phyloP scores from a whole-genome alignment of 2,329 filamentous ascomycete genomes.

The Pseudogymnoascus sp. region DNA sequence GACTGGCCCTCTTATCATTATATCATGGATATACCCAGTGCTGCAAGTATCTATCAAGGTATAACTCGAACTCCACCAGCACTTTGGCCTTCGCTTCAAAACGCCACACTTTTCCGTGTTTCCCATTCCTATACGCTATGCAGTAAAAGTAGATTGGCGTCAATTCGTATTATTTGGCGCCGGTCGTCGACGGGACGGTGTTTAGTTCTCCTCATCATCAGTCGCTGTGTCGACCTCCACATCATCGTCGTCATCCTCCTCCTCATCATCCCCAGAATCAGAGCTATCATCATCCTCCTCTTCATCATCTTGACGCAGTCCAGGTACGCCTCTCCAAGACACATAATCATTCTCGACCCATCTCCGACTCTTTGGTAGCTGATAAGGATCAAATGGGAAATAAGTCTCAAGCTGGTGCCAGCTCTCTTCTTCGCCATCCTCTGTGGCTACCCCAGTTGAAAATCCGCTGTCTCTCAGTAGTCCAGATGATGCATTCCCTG shows the following conservation, averaged over 20 bases:
- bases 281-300: conserved; percentile 47
- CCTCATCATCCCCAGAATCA: conserved; percentile 25
- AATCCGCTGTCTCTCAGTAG: conserved; percentile 45
- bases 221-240: conserved; percentile 3
- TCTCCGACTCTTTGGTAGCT: conserved; percentile 73
- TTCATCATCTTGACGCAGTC: conserved; percentile 52
- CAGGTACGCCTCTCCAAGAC: conserved; percentile 67
- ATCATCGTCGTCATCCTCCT: not conserved
- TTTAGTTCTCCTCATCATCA: conserved; percentile 4
- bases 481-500: conserved; percentile 30
- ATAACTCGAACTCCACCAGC: conserved; percentile 1
- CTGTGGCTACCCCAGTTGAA: conserved; percentile 40
- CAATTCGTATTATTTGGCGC: not conserved
- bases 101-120: conserved; percentile 7
- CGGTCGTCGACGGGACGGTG: not conserved
- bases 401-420: conserved; percentile 85
- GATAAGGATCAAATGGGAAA: conserved; percentile 96
- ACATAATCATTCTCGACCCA: conserved; percentile 86
- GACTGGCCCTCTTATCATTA: not conserved
- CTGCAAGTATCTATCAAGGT: not conserved
- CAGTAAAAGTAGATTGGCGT: conserved; percentile 2
- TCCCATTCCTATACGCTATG: conserved; percentile 3
- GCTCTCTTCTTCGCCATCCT: conserved; percentile 52
- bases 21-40: not conserved
- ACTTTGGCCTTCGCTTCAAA: not conserved